phyloP scores from a whole-genome alignment of 202 grass and related monocot species.

The Alloteropsis angusta region DNA sequence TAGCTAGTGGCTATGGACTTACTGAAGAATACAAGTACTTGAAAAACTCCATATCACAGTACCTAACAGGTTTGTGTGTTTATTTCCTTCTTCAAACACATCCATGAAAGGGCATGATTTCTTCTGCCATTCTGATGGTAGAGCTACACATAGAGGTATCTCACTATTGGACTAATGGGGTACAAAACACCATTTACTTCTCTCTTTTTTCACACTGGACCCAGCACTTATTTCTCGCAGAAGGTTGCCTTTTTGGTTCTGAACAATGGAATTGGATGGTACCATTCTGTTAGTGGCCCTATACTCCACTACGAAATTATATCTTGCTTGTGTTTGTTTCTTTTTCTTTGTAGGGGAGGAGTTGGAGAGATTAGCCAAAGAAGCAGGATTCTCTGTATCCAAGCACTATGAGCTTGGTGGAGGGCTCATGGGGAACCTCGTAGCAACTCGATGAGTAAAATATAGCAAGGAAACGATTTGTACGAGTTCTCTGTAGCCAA shows the following conservation, averaged over 20 bases:
- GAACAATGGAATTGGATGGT: not conserved
- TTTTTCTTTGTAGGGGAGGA: slow-evolving; percentile 53
- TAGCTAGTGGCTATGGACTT: slow-evolving; percentile 61
- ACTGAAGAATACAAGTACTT: slow-evolving; percentile 77
- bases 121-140: not conserved
- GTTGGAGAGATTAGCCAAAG: slow-evolving; percentile 64
- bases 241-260: not conserved
- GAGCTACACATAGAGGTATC: not conserved
- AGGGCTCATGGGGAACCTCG: slow-evolving; percentile 77
- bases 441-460: slow-evolving; percentile 38
- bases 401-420: slow-evolving; percentile 74
- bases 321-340: not conserved
- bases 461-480: not conserved
- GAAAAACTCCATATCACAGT: slow-evolving; percentile 67
- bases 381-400: slow-evolving; percentile 58
- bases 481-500: not conserved
- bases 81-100: not conserved
- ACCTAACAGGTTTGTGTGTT: slow-evolving; percentile 59
- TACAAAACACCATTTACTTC: not conserved
- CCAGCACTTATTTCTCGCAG: not conserved
- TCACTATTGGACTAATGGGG: not conserved
- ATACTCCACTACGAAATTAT: not conserved
- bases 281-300: not conserved
- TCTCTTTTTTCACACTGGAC: not conserved
- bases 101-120: not conserved